phyloP scores from a whole-genome alignment of 768 basidiomycete genomes.

The Termitomyces sp. region DNA sequence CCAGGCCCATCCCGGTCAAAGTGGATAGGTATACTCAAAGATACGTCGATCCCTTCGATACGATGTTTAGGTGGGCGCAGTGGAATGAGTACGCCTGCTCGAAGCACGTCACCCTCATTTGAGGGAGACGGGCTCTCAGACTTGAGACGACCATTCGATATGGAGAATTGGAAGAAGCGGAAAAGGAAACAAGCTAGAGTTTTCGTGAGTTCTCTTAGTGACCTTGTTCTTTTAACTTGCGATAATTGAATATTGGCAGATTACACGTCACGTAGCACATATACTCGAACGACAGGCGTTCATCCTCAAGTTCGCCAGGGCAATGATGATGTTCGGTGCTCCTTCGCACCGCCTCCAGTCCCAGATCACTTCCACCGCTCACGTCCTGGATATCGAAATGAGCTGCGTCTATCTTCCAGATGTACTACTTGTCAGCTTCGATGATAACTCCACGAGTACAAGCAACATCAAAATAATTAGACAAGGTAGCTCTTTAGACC shows the following conservation, averaged over 20 bases:
- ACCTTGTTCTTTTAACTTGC: neutral
- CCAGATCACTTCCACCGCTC: slow-evolving; percentile 74
- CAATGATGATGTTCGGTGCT: slow-evolving; percentile 88
- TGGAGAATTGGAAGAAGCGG: slow-evolving; percentile 33
- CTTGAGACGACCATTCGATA: slow-evolving; percentile 10
- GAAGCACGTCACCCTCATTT: slow-evolving; percentile 23
- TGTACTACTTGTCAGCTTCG: slow-evolving; percentile 77
- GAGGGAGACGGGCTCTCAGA: slow-evolving; percentile 16
- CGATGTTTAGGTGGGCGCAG: slow-evolving; percentile 15
- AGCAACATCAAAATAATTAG: slow-evolving; percentile 77
- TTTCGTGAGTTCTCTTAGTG: slow-evolving; percentile 43
- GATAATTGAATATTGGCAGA: slow-evolving; percentile 32
- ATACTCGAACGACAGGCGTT: slow-evolving; percentile 81
- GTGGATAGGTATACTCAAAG: slow-evolving; percentile 22
- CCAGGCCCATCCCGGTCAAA: neutral
- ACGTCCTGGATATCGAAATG: slow-evolving; percentile 65
- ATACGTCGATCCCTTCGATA: slow-evolving; percentile 16
- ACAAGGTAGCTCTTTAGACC: slow-evolving; percentile 64
- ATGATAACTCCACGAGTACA: slow-evolving; percentile 74
- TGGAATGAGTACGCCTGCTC: slow-evolving; percentile 19
- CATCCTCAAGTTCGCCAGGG: slow-evolving; percentile 74
- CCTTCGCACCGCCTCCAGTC: slow-evolving; percentile 79
- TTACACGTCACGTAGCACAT: slow-evolving; percentile 78
- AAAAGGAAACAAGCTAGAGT: slow-evolving; percentile 72
- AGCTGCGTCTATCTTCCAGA: slow-evolving; percentile 75